Percentiles rank a stretch among this genome's conserved stretches.
These are phyloP conservation scores for Boletus fagicola DNA, from an alignment of 768 basidiomycete genomes.

Conservation along the genomic window DNA sequence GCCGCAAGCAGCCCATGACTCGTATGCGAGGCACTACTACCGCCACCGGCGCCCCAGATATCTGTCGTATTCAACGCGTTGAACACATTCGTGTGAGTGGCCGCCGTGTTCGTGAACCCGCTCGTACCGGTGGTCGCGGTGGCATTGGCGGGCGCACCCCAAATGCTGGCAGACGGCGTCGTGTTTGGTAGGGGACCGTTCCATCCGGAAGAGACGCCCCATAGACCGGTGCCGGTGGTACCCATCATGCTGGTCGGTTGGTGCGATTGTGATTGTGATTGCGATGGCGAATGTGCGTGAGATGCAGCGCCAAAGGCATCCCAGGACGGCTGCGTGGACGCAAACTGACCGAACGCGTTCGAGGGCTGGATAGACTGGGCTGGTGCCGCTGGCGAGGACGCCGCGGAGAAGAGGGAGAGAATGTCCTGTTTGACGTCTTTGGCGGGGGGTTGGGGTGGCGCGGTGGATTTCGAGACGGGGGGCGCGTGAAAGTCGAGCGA, in stretches of 20 bases:
- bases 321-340: conserved; percentile 28
- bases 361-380: conserved; percentile 25
- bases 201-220: conserved; percentile 73
- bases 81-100: conserved; percentile 3
- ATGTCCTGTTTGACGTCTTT: conserved; percentile 86
- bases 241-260: conserved; percentile 55
- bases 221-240: conserved; percentile 50
- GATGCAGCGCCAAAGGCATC: conserved; percentile 13
- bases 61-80: conserved; percentile 44
- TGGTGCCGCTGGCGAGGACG: conserved; percentile 31
- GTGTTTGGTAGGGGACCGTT: conserved; percentile 31
- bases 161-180: conserved; percentile 33
- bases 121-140: conserved; percentile 3
- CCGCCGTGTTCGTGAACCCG: conserved; percentile 14
- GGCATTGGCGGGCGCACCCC: conserved; percentile 27
- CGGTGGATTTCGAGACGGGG: conserved; percentile 21
- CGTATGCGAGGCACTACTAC: conserved; percentile 32
- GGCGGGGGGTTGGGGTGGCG: conserved; percentile 37
- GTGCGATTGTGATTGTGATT: conserved; percentile 4
- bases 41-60: conserved; percentile 55
- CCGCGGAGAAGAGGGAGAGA: conserved; percentile 70
- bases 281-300: neutral
- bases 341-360: conserved; percentile 39
- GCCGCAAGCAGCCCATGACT: conserved; percentile 35
- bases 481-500: conserved; percentile 83